Evolutionary conservation across 495 filamentous ascomycete genomes (phyloP).

Genomic region (Hypoxylon rickii): DNA sequence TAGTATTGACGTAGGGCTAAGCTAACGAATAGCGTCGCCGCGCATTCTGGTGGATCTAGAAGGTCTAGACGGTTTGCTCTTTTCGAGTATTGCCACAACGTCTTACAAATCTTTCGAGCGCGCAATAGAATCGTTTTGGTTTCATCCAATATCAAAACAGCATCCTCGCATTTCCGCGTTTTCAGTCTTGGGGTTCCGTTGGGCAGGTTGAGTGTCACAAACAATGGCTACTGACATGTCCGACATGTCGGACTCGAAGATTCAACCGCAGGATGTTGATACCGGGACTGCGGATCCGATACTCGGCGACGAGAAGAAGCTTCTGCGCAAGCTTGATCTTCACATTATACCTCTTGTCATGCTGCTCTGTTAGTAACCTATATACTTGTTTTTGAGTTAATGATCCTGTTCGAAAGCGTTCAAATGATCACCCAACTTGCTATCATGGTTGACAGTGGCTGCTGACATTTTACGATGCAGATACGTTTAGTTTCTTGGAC

Average conservation of each 20-base stretch:
- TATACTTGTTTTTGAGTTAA: neutral
- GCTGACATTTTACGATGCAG: slow-evolving; percentile 18
- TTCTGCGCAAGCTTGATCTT: slow-evolving; percentile 45
- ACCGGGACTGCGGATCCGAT: slow-evolving; percentile 11
- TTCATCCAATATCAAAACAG: neutral
- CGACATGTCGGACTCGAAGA: slow-evolving; percentile 27
- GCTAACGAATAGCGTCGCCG: slow-evolving; percentile 5
- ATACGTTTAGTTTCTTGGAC: slow-evolving; percentile 50
- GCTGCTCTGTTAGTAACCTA: slow-evolving; percentile 37
- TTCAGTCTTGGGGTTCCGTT: neutral
- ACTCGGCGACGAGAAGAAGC: slow-evolving; percentile 38
- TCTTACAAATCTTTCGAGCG: slow-evolving; percentile 5
- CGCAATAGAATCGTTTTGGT: neutral
- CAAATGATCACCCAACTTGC: no score
- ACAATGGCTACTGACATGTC: slow-evolving; percentile 13
- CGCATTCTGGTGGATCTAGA: slow-evolving; percentile 20
- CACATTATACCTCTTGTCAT: slow-evolving; percentile 47
- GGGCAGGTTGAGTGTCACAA: neutral
- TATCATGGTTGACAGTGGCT: neutral
- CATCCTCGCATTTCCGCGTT: neutral
- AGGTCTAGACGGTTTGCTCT: slow-evolving; percentile 11
- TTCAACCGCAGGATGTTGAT: slow-evolving; percentile 13
- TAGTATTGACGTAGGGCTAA: slow-evolving; percentile 12
- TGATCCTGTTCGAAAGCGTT: no score
- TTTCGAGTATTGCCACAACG: slow-evolving; percentile 3